phyloP scores from a whole-genome alignment of 83 land plant species.

The Picea engelmannii region DNA sequence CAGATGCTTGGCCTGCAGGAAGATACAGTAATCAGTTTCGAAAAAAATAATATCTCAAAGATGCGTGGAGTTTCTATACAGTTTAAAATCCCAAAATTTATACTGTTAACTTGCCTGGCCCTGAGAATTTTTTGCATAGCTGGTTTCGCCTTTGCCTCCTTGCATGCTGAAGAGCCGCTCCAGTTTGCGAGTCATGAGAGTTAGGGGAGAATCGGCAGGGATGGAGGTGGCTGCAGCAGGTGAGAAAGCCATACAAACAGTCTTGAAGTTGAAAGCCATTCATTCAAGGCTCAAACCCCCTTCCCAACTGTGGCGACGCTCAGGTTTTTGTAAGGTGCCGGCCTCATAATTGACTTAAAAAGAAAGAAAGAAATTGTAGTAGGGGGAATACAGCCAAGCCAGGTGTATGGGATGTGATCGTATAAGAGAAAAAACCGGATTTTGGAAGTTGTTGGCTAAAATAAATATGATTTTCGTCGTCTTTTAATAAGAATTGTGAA shows the following conservation, averaged over 20 bases:
- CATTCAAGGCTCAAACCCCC: conserved; percentile 22
- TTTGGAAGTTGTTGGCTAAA: conserved; percentile 10
- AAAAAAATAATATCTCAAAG: background rate
- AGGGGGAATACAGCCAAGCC: background rate
- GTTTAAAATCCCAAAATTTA: background rate
- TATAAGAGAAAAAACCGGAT: conserved; percentile 13
- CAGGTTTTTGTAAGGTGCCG: background rate
- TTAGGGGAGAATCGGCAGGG: too few species aligned
- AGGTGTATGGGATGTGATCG: background rate
- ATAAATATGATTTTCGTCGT: conserved; percentile 17
- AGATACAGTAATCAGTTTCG: background rate
- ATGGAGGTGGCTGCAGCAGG: too few species aligned
- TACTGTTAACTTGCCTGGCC: conserved; percentile 39
- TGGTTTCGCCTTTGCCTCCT: conserved; percentile 56
- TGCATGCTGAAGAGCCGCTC: conserved; percentile 57
- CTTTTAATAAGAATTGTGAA: conserved; percentile 24
- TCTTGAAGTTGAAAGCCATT: background rate
- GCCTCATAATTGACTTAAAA: background rate
- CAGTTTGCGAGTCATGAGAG: conserved; percentile 18
- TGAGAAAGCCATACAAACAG: background rate
- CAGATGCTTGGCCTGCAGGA: conserved; percentile 47
- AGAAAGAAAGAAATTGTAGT: background rate
- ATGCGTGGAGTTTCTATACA: background rate
- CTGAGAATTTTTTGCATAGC: conserved; percentile 60
- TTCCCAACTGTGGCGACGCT: conserved; percentile 12